Conservation (phyloP, 176 grass and related monocot species). For the Avena sativa region DNA sequence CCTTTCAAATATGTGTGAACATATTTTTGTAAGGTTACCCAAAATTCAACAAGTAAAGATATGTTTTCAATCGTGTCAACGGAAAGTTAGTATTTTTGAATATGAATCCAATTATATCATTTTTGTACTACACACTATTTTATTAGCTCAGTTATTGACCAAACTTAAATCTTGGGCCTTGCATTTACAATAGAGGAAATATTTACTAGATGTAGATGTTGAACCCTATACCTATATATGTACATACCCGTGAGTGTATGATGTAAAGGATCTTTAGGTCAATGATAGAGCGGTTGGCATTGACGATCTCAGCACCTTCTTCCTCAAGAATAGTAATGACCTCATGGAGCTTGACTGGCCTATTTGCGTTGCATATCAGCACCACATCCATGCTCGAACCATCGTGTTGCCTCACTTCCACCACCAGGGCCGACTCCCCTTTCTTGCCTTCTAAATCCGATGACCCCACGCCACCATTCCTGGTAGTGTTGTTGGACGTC, state of each 20-base stretch:
- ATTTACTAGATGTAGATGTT: background rate
- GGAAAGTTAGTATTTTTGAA: background rate
- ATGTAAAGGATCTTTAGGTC: conserved; percentile 48
- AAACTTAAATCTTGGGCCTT: background rate
- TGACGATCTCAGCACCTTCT: conserved; percentile 66
- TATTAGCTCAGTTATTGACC: background rate
- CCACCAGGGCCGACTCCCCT: background rate
- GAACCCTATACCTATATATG: background rate
- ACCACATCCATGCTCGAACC: conserved; percentile 55
- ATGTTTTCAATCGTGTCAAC: background rate
- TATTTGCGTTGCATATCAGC: conserved; percentile 35
- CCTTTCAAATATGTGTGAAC: no score
- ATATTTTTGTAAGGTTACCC: background rate
- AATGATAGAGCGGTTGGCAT: conserved; percentile 44
- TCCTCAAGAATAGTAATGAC: conserved; percentile 65
- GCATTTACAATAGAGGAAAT: background rate
- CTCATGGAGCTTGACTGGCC: conserved; percentile 56
- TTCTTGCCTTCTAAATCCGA: background rate
- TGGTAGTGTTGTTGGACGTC: background rate
- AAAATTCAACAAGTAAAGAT: no score
- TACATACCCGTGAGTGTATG: conserved; percentile 59
- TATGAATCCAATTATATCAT: background rate
- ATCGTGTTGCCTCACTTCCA: conserved; percentile 55
- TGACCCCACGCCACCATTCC: background rate
- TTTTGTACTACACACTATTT: background rate